A percentile compares a stretch with the other conserved stretches of the same genome.
These are phyloP conservation scores for Cyclanthera cordifolia DNA, from an alignment of 306 rosid genomes.

Conservation along the genomic window DNA sequence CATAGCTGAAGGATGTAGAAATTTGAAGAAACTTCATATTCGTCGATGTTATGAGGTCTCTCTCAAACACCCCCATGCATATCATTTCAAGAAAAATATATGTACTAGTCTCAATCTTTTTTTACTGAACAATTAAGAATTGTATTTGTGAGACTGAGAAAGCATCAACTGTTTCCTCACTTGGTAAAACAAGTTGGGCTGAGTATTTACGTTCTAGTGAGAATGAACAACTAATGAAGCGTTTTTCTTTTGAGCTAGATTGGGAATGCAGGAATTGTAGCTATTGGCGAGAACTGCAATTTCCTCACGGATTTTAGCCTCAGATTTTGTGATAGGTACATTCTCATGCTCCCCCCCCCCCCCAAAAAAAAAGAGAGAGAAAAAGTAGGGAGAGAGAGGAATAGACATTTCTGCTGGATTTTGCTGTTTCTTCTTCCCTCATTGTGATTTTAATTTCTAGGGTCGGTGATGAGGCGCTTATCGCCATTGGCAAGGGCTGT, in stretches of 20 bases:
- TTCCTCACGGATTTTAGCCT: slow-evolving; percentile 76
- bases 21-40: slow-evolving; percentile 78
- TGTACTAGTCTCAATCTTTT: background rate
- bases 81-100: background rate
- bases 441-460: slow-evolving; percentile 25
- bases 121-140: background rate
- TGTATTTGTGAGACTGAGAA: background rate
- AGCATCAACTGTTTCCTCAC: background rate
- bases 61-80: background rate
- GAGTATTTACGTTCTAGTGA: background rate
- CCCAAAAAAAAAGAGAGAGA: too few relatives aligned
- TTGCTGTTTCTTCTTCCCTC: background rate
- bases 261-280: slow-evolving; percentile 65
- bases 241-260: slow-evolving; percentile 27
- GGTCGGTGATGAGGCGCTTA: slow-evolving; percentile 86
- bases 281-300: slow-evolving; percentile 72
- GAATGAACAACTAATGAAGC: too few relatives aligned
- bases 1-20: slow-evolving; percentile 72
- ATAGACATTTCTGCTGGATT: background rate
- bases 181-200: background rate
- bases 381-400: background rate
- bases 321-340: slow-evolving; percentile 83
- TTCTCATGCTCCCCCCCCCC: background rate
- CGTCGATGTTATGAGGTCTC: slow-evolving; percentile 86
- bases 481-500: slow-evolving; percentile 65